A percentile compares a stretch with the other conserved stretches of the same genome.
These are phyloP conservation scores for Deakozyma indianensis DNA, from an alignment of 805 yeast species.

Conservation along the genomic window DNA sequence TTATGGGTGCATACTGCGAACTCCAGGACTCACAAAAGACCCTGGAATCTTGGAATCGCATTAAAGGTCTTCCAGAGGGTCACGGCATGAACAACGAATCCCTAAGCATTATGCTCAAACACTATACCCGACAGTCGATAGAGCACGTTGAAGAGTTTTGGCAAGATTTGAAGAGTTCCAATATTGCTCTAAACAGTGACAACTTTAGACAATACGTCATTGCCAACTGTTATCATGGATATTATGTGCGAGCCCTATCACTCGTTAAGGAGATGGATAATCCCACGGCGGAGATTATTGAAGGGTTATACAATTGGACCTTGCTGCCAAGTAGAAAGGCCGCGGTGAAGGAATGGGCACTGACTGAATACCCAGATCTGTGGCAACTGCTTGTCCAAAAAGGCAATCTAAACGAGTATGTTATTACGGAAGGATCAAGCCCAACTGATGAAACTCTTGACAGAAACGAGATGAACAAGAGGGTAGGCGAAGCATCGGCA, in stretches of 20 bases:
- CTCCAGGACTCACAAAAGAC: slow-evolving; percentile 41
- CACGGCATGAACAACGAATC: slow-evolving; percentile 43
- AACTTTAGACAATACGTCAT: slow-evolving; percentile 47
- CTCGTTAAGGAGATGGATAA: slow-evolving; percentile 31
- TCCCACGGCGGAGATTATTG: slow-evolving; percentile 14
- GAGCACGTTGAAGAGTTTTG: slow-evolving; percentile 47
- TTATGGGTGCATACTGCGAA: slow-evolving; percentile 50
- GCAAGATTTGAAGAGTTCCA: slow-evolving; percentile 35
- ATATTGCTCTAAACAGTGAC: slow-evolving; percentile 36
- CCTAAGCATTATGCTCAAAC: slow-evolving; percentile 50
- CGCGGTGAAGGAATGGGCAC: slow-evolving; percentile 28
- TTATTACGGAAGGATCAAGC: neutral
- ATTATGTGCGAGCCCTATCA: slow-evolving; percentile 39
- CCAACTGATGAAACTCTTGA: neutral
- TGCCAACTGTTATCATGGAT: slow-evolving; percentile 57
- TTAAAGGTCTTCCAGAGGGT: slow-evolving; percentile 41
- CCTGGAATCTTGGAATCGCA: slow-evolving; percentile 44
- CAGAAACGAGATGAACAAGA: neutral
- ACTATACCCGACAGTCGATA: slow-evolving; percentile 38
- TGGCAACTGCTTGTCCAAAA: slow-evolving; percentile 24
- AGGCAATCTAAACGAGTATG: neutral
- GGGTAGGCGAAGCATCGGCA: neutral
- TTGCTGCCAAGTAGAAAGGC: slow-evolving; percentile 23
- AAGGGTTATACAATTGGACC: slow-evolving; percentile 30
- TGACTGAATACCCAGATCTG: slow-evolving; percentile 17